Conservation (phyloP, 2,329 filamentous ascomycete genomes). For the Ceratocystis colombiana region DNA sequence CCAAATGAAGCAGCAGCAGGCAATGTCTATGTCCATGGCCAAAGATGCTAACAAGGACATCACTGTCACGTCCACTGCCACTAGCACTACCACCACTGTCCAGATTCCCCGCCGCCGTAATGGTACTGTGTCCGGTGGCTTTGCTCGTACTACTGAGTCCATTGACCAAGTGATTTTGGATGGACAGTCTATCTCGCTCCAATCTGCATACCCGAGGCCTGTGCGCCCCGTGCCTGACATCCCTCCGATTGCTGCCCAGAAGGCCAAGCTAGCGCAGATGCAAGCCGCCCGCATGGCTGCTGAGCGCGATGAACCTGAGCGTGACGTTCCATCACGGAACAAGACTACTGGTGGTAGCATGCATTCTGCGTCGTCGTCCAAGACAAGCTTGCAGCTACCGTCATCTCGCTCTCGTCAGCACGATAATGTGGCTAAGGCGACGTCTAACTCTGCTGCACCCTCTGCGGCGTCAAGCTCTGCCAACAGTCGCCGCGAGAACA, state of each 20-base stretch:
- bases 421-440: slow-evolving; percentile 22
- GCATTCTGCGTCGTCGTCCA: slow-evolving; percentile 6
- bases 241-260: slow-evolving; percentile 23
- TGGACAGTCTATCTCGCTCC: slow-evolving; percentile 18
- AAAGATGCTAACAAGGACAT: slow-evolving; percentile 14
- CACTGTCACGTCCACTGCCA: slow-evolving; percentile 18
- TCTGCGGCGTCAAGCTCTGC: not conserved
- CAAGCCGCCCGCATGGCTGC: slow-evolving; percentile 19
- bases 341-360: not conserved
- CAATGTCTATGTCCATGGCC: not conserved
- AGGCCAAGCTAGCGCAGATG: slow-evolving; percentile 22
- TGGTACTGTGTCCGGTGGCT: slow-evolving; percentile 18
- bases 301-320: slow-evolving; percentile 18
- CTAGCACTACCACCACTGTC: slow-evolving; percentile 20
- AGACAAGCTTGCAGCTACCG: not conserved
- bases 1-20: slow-evolving; percentile 15
- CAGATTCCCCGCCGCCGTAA: slow-evolving; percentile 20
- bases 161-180: slow-evolving; percentile 21
- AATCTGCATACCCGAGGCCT: slow-evolving; percentile 19
- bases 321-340: not conserved
- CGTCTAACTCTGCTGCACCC: slow-evolving; percentile 18
- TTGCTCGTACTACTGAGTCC: slow-evolving; percentile 13
- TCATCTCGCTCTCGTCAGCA: slow-evolving; percentile 19
- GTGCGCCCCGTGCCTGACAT: slow-evolving; percentile 23
- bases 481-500: slow-evolving; percentile 14